Evolutionary conservation across 2,329 filamentous ascomycete genomes (phyloP).

Genomic region (Fusarium transvaalense): DNA sequence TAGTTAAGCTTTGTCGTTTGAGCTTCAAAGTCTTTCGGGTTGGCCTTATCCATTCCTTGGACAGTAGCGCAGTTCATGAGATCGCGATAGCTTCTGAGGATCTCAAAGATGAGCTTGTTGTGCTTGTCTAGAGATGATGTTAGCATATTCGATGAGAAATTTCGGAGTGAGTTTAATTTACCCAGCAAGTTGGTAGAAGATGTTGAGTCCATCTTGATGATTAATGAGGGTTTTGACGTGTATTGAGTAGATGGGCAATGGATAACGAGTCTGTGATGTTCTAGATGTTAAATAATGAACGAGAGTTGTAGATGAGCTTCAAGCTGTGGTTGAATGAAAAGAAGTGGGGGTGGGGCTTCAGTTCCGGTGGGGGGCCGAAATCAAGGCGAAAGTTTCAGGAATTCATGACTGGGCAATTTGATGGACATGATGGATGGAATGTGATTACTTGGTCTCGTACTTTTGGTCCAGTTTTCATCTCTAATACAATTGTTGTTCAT

Average conservation of each 20-base stretch:
- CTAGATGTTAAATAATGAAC: neutral
- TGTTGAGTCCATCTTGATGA: constrained; percentile 51
- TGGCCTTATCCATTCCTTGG: constrained; percentile 56
- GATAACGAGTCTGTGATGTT: neutral
- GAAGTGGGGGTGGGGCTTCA: constrained; percentile 40
- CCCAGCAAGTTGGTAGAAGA: constrained; percentile 55
- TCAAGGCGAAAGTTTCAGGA: neutral
- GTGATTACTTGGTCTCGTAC: constrained; percentile 13
- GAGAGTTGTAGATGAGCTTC: constrained; percentile 29
- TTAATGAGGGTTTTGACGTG: fast-evolving
- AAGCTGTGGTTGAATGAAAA: constrained; percentile 23
- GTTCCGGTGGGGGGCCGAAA: constrained; percentile 37
- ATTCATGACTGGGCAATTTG: neutral
- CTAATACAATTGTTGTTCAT: neutral
- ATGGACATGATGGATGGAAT: constrained; percentile 6
- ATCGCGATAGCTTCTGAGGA: constrained; percentile 59
- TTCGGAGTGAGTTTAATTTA: constrained; percentile 31
- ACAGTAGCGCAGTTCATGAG: constrained; percentile 59
- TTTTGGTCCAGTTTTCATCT: too few species aligned
- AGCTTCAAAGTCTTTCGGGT: constrained; percentile 55
- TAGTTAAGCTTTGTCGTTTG: constrained; percentile 54
- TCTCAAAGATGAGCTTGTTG: constrained; percentile 60
- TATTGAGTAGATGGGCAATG: neutral
- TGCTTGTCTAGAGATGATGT: constrained; percentile 54
- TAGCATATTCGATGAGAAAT: neutral